These are phyloP conservation scores for Houttuynia cordata DNA, from an alignment of 164 flowering plant genomes.

Conservation along the genomic window DNA sequence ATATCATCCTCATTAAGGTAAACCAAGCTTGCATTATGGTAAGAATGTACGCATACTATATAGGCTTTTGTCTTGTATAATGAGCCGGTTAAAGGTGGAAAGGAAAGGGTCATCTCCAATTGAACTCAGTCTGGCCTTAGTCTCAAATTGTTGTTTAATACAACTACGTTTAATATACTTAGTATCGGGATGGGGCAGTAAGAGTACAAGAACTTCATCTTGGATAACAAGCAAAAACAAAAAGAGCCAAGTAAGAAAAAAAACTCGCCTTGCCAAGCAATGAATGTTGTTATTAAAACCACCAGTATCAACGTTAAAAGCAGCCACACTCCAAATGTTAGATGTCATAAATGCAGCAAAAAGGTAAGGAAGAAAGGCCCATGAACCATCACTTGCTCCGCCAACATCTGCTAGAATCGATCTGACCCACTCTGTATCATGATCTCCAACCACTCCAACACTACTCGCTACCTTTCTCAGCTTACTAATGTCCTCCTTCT, in stretches of 20 bases:
- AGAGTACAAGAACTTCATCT: not conserved
- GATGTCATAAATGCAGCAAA: constrained; percentile 86
- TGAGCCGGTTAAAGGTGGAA: too few species aligned
- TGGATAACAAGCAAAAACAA: not conserved
- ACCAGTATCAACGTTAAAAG: constrained; percentile 76
- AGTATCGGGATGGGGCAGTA: too few species aligned
- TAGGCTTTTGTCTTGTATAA: too few species aligned
- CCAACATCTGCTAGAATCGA: constrained; percentile 73
- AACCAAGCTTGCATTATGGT: too few species aligned
- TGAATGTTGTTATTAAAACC: constrained; percentile 91
- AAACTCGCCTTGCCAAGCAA: constrained; percentile 69
- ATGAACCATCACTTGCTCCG: constrained; percentile 79
- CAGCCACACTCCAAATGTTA: constrained; percentile 67
- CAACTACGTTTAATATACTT: too few species aligned
- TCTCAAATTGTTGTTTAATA: too few species aligned
- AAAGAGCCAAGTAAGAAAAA: not conserved
- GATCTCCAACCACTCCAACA: constrained; percentile 47
- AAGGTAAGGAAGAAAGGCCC: constrained; percentile 79
- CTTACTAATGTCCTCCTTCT: constrained; percentile 68
- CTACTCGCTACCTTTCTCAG: constrained; percentile 64
- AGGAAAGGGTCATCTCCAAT: too few species aligned
- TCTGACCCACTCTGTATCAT: constrained; percentile 83
- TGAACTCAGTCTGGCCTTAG: too few species aligned
- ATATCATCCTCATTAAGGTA: too few species aligned
- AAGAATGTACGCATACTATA: too few species aligned